Evolutionary conservation across 495 filamentous ascomycete genomes (phyloP), one percentile per base, ranked within the genome.

Genomic region (Xylaria intraflava): DNA sequence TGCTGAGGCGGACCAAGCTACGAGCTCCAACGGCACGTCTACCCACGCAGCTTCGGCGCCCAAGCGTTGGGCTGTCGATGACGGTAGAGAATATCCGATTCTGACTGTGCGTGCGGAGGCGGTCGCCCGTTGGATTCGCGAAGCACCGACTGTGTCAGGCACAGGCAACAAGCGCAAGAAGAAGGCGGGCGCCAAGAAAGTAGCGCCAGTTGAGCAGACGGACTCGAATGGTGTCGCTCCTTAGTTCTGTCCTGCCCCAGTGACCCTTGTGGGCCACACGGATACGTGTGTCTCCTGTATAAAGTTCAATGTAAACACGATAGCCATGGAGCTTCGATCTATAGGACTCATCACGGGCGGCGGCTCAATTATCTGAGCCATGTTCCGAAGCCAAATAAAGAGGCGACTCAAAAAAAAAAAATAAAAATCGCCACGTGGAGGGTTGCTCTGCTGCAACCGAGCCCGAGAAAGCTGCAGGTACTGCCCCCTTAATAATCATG

Each of bases 61-160:
- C 10, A 83, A 84, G 54, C 65, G 82, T 6, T 84, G 84, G 83
- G 80, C 82, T 10, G 76, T 80, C 46, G 80, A 82, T 36, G 81
- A 83, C 53, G 81, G 77, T 4, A 80, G 77, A 62, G 85, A 88
- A 54, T 86, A 86, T 63, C 80, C 82, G 0, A 81, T 87, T 57
- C 72, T 76, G 4, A 87, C 83, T 6, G 85, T 87, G 48, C 74
- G 87, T 33, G 87, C 86, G 0, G 74, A 79, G 38, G 78, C 78
- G 30, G 75, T 90, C 44, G 78, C 82, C 3, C 71, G 81, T 22
- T 90, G 87, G 87, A 78, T 90, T 42, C 72, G 70, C 24, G 83
- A 86, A 52, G 83, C 79, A n/a, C 82, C 82, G 30, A 45, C 62
- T 36, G 67, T 68, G 7, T 61, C 64, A 8, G 70, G 63, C 26